A percentile compares a stretch with the other conserved stretches of the same genome.
These are phyloP conservation scores for Fusarium sp. DNA, from an alignment of 2,329 filamentous ascomycete genomes.

Conservation along the genomic window DNA sequence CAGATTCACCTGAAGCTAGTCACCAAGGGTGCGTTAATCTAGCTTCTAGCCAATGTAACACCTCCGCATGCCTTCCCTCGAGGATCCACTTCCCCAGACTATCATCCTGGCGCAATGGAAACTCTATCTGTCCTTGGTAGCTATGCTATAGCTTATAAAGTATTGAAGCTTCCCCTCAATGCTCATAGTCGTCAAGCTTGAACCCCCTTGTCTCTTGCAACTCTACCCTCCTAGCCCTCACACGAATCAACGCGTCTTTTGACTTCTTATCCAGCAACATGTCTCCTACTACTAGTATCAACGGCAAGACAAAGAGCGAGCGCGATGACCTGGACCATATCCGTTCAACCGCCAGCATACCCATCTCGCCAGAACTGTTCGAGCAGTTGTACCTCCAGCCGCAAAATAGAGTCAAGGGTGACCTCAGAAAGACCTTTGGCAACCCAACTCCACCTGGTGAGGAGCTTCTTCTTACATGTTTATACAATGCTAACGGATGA, in stretches of 20 bases:
- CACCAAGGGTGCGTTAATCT: neutral
- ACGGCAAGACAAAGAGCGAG: constrained; percentile 27
- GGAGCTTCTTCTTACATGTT: fast-evolving
- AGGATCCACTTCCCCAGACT: constrained; percentile 7
- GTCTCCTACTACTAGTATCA: constrained; percentile 23
- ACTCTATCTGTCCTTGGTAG: neutral
- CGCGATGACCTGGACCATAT: constrained; percentile 42
- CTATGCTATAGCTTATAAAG: neutral
- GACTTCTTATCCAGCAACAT: neutral
- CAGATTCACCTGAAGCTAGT: no score
- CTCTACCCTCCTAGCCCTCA: no score
- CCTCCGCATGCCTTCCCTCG: neutral
- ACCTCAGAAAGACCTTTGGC: constrained; percentile 62
- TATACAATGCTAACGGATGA: fast-evolving
- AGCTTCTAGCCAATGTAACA: neutral
- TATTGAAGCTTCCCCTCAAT: neutral
- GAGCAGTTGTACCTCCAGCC: constrained; percentile 66
- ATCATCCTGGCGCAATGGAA: constrained; percentile 10
- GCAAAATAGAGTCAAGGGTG: constrained; percentile 58
- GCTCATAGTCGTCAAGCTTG: neutral
- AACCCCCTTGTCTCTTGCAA: neutral
- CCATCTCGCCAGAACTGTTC: constrained; percentile 64
- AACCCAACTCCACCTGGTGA: constrained; percentile 63
- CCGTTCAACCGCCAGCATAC: constrained; percentile 56
- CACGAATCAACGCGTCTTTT: neutral